Evolutionary conservation across 1,284 basidiomycete species (phyloP), one percentile per base, ranked within the genome.

Genomic region (Microbotryomycetes sp.): DNA sequence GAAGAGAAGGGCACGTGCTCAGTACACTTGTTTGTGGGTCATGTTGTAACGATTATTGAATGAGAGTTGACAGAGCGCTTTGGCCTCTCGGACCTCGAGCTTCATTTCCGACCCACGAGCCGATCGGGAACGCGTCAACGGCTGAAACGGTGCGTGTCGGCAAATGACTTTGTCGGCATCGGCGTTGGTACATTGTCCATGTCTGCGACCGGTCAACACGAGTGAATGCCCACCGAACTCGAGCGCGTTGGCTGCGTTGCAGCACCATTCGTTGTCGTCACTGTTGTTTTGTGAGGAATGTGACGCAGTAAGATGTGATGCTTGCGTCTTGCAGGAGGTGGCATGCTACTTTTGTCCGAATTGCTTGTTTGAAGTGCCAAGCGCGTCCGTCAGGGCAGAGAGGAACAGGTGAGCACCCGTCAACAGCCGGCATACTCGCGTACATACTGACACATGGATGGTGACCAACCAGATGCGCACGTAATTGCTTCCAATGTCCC

Each of bases 241-340:
- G 15, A 50, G 55, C 5, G 62, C 68, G 15, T 62, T 69, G 7
- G 50, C 60, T 14, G 45, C 31, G 15, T 58, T 63, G 53, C 54
- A 70, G 56, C 90, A 92, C 74, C 88, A 93, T 70, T 83, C 87
- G 2, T 82, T 98, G 9, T 83, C 88, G 67, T 82, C 83, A 23
- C 84, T 98, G 19, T 96, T 92, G 78, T 98, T 97, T 76, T 99
- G 96, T 77, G 93, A 97, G 76, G 94, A 97, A 81, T 99, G 96
- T 77, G 92, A 97, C 75, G 86, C 88, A 2, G 84, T 98, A 48
- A 80, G 92, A 58, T 99, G 96, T 74, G 88, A 93, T 73, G 83
- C 86, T 68, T 98, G 96, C 72, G 89, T 96, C 7, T 83, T 86
- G 4, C 79, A 90, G 56, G 96, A 99, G 81, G 87, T 97, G 73